These are phyloP conservation scores for Termitomyces sp. DNA, from an alignment of 768 basidiomycete genomes.

Conservation along the genomic window DNA sequence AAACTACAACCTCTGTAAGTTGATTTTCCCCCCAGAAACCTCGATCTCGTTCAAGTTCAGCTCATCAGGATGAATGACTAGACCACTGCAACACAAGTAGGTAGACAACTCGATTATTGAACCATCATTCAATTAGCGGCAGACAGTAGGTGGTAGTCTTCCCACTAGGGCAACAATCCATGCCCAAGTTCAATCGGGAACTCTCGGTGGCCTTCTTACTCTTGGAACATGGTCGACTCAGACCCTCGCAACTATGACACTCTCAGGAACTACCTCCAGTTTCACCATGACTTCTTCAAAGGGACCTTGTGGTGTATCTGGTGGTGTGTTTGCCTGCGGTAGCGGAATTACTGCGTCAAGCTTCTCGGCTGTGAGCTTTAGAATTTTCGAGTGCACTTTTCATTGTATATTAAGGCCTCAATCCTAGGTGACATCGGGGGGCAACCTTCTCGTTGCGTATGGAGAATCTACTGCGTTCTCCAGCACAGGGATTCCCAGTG, in stretches of 20 bases:
- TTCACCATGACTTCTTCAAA: slow-evolving; percentile 61
- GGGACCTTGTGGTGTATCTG: slow-evolving; percentile 50
- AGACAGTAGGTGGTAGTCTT: slow-evolving; percentile 22
- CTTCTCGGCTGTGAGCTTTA: slow-evolving; percentile 51
- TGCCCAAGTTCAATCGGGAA: slow-evolving; percentile 30
- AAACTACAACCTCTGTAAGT: slow-evolving; percentile 17
- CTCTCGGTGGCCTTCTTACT: slow-evolving; percentile 50
- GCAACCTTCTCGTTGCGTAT: slow-evolving; percentile 44
- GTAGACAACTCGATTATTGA: slow-evolving; percentile 1
- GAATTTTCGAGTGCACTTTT: not conserved
- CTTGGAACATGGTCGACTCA: slow-evolving; percentile 60
- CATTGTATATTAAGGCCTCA: not conserved
- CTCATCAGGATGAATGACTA: not conserved
- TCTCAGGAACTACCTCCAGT: slow-evolving; percentile 42
- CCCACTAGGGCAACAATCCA: slow-evolving; percentile 46
- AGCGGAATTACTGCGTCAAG: slow-evolving; percentile 42
- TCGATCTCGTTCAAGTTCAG: not conserved
- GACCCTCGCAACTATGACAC: slow-evolving; percentile 52
- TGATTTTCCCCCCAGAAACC: not conserved
- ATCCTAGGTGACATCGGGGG: slow-evolving; percentile 42
- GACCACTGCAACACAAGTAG: slow-evolving; percentile 15
- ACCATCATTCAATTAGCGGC: not conserved
- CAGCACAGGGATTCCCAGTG: slow-evolving; percentile 50
- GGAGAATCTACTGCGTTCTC: slow-evolving; percentile 47
- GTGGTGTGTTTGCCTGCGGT: slow-evolving; percentile 46